phyloP scores from a whole-genome alignment of 2,329 filamentous ascomycete genomes.

The Massarina eburnea region DNA sequence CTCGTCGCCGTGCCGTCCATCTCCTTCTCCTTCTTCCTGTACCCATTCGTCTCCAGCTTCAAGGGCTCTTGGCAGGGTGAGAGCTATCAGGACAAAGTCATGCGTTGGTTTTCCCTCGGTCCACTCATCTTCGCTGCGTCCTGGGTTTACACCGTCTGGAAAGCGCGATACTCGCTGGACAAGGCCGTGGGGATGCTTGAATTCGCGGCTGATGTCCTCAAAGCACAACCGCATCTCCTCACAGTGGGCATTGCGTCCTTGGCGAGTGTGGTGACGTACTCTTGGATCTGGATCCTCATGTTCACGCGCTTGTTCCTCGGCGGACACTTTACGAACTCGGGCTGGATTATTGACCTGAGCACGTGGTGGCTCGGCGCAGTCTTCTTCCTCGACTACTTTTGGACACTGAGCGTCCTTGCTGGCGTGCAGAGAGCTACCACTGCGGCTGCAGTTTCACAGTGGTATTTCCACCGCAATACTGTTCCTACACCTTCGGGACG shows the following conservation, averaged over 20 bases:
- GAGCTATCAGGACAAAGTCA: slow-evolving; percentile 80
- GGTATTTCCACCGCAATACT: slow-evolving; percentile 95
- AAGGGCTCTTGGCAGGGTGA: slow-evolving; percentile 73
- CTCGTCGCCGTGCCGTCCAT: slow-evolving; percentile 83
- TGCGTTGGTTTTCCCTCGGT: slow-evolving; percentile 83
- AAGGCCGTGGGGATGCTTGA: slow-evolving; percentile 88
- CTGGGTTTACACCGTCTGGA: slow-evolving; percentile 83
- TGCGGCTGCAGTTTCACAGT: slow-evolving; percentile 93
- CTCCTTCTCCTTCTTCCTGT: slow-evolving; percentile 85
- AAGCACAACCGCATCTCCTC: slow-evolving; percentile 80
- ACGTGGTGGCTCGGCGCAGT: slow-evolving; percentile 95
- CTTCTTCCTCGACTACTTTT: slow-evolving; percentile 93
- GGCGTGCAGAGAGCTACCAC: slow-evolving; percentile 89
- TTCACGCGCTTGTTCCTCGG: slow-evolving; percentile 93
- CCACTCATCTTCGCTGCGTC: slow-evolving; percentile 72
- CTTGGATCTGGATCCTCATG: slow-evolving; percentile 96
- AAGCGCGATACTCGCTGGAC: slow-evolving; percentile 75
- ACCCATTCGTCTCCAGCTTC: slow-evolving; percentile 88
- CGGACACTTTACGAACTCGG: slow-evolving; percentile 69
- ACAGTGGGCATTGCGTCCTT: slow-evolving; percentile 80
- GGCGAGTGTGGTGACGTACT: slow-evolving; percentile 77
- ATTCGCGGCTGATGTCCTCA: slow-evolving; percentile 85
- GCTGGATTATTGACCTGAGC: slow-evolving; percentile 81
- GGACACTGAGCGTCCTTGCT: slow-evolving; percentile 85
- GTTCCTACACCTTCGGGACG: slow-evolving; percentile 74